Evolutionary conservation across 2,329 filamentous ascomycete species (phyloP).

Genomic region (Penicillium brasilianum): DNA sequence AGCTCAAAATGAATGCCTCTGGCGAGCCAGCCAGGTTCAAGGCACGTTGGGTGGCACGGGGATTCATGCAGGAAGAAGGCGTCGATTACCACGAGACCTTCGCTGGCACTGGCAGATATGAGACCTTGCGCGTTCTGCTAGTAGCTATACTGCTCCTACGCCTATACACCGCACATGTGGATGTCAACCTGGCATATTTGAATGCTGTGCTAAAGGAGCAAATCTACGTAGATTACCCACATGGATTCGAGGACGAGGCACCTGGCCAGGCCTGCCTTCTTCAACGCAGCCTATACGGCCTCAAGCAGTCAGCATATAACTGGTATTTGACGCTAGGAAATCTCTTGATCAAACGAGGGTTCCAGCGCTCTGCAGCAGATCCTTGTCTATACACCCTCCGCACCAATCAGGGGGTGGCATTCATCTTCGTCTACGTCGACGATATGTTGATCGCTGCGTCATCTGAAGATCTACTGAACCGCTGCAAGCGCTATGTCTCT

Average conservation of each 20-base stretch:
- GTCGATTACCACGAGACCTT: background rate
- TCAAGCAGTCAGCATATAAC: no score
- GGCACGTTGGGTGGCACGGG: background rate
- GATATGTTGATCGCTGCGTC: background rate
- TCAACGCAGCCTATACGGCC: no score
- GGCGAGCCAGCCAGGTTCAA: no score
- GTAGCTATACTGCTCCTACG: background rate
- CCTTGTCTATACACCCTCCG: background rate
- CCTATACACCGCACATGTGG: background rate
- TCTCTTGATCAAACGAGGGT: background rate
- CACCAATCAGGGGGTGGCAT: background rate
- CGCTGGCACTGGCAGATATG: background rate
- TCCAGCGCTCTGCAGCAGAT: background rate
- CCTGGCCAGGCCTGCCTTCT: no score
- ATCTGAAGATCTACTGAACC: background rate
- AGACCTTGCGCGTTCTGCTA: background rate
- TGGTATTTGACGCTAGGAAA: background rate
- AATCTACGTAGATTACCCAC: background rate
- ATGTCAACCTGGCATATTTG: background rate
- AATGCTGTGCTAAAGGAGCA: background rate
- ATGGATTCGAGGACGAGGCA: no score
- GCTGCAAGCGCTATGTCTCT: background rate
- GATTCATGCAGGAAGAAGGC: background rate
- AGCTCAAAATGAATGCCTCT: no score
- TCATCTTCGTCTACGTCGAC: background rate